Evolutionary conservation across 2,329 filamentous ascomycete genomes (phyloP).

Genomic region (Ambrosiella beaveri): DNA sequence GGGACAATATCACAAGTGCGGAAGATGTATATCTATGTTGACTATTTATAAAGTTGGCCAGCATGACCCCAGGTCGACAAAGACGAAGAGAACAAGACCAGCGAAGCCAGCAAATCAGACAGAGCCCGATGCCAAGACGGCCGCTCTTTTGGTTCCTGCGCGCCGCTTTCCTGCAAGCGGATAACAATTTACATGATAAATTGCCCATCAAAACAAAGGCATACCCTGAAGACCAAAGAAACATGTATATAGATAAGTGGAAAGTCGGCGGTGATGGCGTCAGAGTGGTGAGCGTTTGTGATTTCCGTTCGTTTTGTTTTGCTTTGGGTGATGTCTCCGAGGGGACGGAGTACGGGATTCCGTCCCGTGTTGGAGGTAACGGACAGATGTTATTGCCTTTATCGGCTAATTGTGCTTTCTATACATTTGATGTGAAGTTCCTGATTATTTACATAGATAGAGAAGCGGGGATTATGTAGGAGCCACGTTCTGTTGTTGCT

Average conservation of each 20-base stretch:
- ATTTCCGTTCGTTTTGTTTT: not conserved
- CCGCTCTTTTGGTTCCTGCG: not conserved
- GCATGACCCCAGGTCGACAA: not conserved
- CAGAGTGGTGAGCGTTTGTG: not conserved
- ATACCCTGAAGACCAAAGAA: not conserved
- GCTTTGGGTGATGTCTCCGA: not conserved
- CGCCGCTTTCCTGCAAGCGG: not conserved
- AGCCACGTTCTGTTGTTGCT: no score
- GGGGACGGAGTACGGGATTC: not conserved
- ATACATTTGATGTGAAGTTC: no score
- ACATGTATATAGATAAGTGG: not conserved
- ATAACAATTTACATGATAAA: not conserved
- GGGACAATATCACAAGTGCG: not conserved
- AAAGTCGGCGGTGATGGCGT: not conserved
- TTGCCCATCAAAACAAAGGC: not conserved
- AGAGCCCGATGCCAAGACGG: not conserved
- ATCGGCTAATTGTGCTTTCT: no score
- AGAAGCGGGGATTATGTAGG: no score
- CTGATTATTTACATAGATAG: no score
- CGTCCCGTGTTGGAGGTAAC: no score
- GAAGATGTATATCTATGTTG: not conserved
- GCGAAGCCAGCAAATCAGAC: not conserved
- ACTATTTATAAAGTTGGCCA: not conserved
- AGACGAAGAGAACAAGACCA: not conserved
- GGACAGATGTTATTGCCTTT: no score